These are phyloP conservation scores for Rhexocercosporidium sp. DNA, from an alignment of 2,329 filamentous ascomycete species.

Conservation along the genomic window DNA sequence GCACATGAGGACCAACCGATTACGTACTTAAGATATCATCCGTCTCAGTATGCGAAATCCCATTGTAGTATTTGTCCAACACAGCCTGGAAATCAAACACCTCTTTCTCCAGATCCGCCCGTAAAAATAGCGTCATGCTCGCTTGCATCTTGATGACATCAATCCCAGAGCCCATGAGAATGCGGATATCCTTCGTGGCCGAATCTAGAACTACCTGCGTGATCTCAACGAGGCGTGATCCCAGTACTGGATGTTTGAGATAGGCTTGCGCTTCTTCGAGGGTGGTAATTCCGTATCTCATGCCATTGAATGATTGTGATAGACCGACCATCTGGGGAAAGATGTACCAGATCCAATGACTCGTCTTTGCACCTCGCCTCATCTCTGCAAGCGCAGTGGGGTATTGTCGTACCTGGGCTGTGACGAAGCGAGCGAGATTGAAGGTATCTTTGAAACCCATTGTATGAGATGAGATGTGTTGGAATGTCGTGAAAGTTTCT, in stretches of 20 bases:
- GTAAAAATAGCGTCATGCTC: conserved; percentile 1
- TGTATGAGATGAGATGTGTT: background rate
- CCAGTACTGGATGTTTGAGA: background rate
- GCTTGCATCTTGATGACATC: conserved; percentile 12
- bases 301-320: background rate
- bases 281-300: background rate
- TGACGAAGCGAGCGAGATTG: conserved; percentile 6
- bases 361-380: background rate
- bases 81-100: conserved; percentile 8
- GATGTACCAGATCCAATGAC: conserved; percentile 14
- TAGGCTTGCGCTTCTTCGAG: conserved; percentile 9
- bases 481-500: no score
- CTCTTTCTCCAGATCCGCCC: background rate
- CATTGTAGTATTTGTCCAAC: conserved; percentile 9
- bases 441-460: background rate
- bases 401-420: background rate
- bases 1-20: background rate
- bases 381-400: background rate
- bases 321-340: background rate
- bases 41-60: background rate
- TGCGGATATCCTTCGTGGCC: background rate
- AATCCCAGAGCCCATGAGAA: background rate
- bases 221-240: conserved; percentile 2
- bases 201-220: conserved; percentile 1
- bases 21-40: background rate